Percentiles rank a stretch among this genome's conserved stretches.
These are phyloP conservation scores for Guadua angustifolia DNA, from an alignment of 176 grass and related monocot genomes.

Conservation along the genomic window DNA sequence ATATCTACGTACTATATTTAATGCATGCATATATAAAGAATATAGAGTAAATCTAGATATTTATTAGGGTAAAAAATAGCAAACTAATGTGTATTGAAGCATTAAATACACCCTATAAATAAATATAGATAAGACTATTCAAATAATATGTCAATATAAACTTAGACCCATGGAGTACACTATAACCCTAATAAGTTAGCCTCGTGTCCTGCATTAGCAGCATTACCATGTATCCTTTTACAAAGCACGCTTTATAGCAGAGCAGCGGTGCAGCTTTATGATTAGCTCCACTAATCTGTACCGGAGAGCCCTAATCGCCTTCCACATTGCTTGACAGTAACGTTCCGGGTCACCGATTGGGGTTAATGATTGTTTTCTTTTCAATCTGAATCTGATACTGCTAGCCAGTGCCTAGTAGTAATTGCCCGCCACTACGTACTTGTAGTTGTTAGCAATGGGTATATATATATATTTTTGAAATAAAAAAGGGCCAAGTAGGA, in stretches of 20 bases:
- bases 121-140: too few relatives aligned
- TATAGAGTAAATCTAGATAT: too few relatives aligned
- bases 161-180: too few relatives aligned
- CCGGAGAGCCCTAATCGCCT: neutral
- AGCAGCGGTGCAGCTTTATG: neutral
- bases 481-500: neutral
- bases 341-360: too few relatives aligned
- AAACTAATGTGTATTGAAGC: too few relatives aligned
- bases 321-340: neutral
- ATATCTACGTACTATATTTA: too few relatives aligned
- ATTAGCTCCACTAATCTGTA: conserved; percentile 20
- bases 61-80: too few relatives aligned
- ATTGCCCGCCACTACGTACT: neutral
- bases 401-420: neutral
- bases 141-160: too few relatives aligned
- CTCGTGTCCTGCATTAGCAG: neutral
- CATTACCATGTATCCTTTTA: neutral
- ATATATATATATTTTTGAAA: neutral
- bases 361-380: too few relatives aligned
- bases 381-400: neutral
- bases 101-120: too few relatives aligned
- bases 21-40: too few relatives aligned
- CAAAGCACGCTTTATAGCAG: neutral
- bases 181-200: neutral
- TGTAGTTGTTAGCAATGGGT: neutral